Conservation (phyloP, 805 yeast species). For the Scheffersomyces spartinae region DNA sequence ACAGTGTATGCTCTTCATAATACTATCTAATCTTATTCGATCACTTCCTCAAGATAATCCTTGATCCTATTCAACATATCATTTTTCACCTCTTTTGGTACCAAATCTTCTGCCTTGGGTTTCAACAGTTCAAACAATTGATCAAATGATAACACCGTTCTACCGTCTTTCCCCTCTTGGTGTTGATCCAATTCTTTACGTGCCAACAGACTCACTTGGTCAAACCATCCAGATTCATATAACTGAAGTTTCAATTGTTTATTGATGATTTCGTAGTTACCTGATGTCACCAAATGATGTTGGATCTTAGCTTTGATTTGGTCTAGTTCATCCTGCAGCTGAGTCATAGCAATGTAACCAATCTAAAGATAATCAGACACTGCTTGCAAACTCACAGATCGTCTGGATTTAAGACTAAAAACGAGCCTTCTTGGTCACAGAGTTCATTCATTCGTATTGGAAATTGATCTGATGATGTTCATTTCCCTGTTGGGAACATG, state of each 20-base stretch:
- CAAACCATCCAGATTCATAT: slow-evolving; percentile 79
- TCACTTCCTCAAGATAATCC: slow-evolving; percentile 40
- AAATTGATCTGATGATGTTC: slow-evolving; percentile 2
- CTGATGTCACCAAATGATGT: slow-evolving; percentile 59
- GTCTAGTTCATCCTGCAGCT: slow-evolving; percentile 24
- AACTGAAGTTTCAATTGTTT: slow-evolving; percentile 51
- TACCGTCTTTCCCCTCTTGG: slow-evolving; percentile 14
- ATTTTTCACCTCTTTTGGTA: slow-evolving; percentile 53
- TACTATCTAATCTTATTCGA: too few relatives aligned
- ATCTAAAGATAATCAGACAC: neutral
- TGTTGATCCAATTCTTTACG: slow-evolving; percentile 30
- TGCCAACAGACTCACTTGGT: slow-evolving; percentile 54
- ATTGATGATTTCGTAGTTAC: slow-evolving; percentile 71
- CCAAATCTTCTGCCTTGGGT: slow-evolving; percentile 59
- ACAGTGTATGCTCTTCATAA: too few relatives aligned
- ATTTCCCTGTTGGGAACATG: slow-evolving; percentile 1
- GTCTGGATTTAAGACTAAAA: neutral
- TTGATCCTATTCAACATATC: slow-evolving; percentile 48
- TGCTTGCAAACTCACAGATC: neutral
- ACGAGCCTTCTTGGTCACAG: neutral
- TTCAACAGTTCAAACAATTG: slow-evolving; percentile 41
- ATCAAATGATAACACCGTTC: slow-evolving; percentile 34
- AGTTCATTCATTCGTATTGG: slow-evolving; percentile 1
- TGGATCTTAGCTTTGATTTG: slow-evolving; percentile 52
- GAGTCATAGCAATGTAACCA: slow-evolving; percentile 9